These are phyloP conservation scores for Phytomonas francai DNA, from an alignment of 208 protist species.

Conservation along the genomic window DNA sequence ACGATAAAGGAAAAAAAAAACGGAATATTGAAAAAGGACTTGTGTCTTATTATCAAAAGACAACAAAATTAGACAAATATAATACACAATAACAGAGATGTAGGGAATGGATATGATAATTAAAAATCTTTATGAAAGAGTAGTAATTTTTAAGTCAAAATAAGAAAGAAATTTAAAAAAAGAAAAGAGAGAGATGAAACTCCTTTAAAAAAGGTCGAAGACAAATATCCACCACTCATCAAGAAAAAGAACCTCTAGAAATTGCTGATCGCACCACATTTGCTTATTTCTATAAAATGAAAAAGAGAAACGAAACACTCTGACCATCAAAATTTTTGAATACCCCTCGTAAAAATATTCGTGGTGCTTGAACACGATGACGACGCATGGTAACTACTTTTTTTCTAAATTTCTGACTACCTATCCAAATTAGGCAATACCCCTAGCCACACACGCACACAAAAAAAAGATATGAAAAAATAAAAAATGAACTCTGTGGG, in stretches of 20 bases:
- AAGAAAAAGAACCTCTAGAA: conserved; percentile 6
- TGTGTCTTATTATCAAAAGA: conserved; percentile 1
- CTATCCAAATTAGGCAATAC: too few species aligned
- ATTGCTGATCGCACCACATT: neutral
- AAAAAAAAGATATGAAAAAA: too few species aligned
- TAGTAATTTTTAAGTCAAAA: too few species aligned
- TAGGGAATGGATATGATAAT: neutral
- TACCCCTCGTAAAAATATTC: neutral
- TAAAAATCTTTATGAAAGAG: too few species aligned
- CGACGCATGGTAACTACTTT: too few species aligned
- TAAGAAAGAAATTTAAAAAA: conserved; percentile 5
- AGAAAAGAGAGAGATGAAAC: conserved; percentile 14
- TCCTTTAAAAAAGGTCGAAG: conserved; percentile 9
- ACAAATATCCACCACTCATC: conserved; percentile 7
- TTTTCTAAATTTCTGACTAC: too few species aligned
- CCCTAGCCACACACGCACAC: too few species aligned
- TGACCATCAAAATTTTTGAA: conserved; percentile 12
- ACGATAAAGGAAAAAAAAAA: conserved; percentile 15
- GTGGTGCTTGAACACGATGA: neutral
- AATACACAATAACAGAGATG: conserved; percentile 6
- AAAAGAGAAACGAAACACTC: conserved; percentile 14
- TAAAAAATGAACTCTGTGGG: too few species aligned
- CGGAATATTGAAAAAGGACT: conserved; percentile 8
- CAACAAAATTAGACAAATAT: conserved; percentile 2
- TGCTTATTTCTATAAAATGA: conserved; percentile 2